These are phyloP conservation scores for Chondrus crispus DNA, from an alignment of 23 red algal species.

Conservation along the genomic window DNA sequence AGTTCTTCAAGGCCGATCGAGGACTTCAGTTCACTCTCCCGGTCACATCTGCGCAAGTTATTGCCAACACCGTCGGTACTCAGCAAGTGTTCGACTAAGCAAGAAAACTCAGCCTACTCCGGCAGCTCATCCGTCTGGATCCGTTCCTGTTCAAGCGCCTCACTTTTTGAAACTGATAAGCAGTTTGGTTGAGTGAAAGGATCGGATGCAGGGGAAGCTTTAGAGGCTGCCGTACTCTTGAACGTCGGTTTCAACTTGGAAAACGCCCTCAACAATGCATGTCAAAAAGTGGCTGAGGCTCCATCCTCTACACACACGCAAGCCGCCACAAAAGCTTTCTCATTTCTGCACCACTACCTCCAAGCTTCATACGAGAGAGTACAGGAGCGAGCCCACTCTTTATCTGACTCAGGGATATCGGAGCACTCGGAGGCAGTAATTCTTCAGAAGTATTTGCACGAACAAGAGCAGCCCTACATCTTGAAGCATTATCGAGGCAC, in stretches of 20 bases:
- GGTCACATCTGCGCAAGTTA: background rate
- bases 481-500: background rate
- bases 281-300: background rate
- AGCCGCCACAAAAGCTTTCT: background rate
- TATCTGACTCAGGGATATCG: background rate
- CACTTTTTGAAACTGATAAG: background rate
- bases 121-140: background rate
- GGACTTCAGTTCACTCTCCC: background rate
- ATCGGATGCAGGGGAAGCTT: background rate
- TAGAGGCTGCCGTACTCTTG: background rate
- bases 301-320: background rate
- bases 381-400: background rate
- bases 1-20: too few relatives aligned
- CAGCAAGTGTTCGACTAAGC: background rate
- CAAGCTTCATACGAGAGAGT: background rate
- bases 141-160: background rate
- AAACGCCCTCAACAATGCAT: background rate
- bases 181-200: background rate
- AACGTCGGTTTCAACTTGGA: background rate
- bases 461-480: background rate
- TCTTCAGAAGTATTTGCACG: background rate
- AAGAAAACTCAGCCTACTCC: background rate
- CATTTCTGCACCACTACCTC: conserved; percentile 4
- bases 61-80: background rate
- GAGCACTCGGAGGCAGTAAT: background rate